Conservation (phyloP, 305 asterid genomes). For the Fraxinus latifolia region DNA sequence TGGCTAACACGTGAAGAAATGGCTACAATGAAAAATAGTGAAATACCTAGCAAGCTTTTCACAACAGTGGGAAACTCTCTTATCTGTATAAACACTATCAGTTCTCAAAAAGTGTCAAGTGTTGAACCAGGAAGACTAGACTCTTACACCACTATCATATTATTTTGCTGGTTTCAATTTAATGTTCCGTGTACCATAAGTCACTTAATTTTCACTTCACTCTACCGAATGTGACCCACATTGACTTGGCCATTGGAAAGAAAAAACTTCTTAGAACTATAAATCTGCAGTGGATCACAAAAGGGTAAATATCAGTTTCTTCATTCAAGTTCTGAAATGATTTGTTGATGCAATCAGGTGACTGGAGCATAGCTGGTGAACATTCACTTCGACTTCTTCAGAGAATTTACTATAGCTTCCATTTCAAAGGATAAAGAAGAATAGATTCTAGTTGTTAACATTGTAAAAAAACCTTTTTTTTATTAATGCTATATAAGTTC, state of each 20-base stretch:
- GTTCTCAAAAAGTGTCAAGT: not conserved
- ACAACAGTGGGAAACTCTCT: not conserved
- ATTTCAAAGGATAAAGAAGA: not conserved
- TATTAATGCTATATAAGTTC: not conserved
- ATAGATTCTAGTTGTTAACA: not conserved
- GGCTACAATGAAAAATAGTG: not conserved
- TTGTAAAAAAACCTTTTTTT: not conserved
- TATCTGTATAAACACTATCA: not conserved
- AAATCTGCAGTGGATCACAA: not conserved
- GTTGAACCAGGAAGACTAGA: not conserved
- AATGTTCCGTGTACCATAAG: not conserved
- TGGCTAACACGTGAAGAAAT: not conserved
- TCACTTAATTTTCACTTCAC: not conserved
- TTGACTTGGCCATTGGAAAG: not conserved
- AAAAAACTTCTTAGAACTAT: not conserved
- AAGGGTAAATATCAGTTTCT: not conserved
- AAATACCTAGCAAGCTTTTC: not conserved
- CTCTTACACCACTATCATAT: not conserved
- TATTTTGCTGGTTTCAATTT: not conserved
- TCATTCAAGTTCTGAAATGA: not conserved
- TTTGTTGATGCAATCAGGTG: not conserved
- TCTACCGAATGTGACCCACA: not conserved
- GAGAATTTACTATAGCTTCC: not conserved
- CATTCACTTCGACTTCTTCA: not conserved
- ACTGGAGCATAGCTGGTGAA: conserved; percentile 2